These are phyloP conservation scores for Thalassiosira profunda DNA, from an alignment of 108 stramenopile genomes.

Conservation along the genomic window DNA sequence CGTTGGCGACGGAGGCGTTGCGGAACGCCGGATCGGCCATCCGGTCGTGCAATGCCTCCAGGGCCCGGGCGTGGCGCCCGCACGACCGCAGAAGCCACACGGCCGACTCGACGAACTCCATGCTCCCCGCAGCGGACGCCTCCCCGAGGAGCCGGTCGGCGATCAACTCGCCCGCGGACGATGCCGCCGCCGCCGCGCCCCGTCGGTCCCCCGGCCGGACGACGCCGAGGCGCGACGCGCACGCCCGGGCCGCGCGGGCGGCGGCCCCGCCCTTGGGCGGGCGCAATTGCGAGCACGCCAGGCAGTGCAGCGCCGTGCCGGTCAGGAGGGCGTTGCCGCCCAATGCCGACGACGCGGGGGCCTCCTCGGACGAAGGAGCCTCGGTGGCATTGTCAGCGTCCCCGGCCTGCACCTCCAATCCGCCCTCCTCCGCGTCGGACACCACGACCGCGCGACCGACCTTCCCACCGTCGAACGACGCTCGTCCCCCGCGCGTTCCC, in stretches of 20 bases:
- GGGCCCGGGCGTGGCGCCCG: conserved; percentile 81
- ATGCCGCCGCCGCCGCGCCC: conserved; percentile 52
- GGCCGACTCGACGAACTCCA: conserved; percentile 86
- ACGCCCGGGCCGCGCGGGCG: conserved; percentile 79
- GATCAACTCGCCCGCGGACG: conserved; percentile 65
- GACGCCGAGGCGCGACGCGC: conserved; percentile 68
- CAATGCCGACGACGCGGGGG: conserved; percentile 44
- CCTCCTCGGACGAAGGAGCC: conserved; percentile 6
- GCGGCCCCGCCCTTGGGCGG: conserved; percentile 76
- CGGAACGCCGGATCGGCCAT: conserved; percentile 48
- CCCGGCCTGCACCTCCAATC: conserved; percentile 30
- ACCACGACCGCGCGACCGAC: conserved; percentile 48
- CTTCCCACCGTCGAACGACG: not conserved
- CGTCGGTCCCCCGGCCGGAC: conserved; percentile 39
- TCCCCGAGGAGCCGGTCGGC: conserved; percentile 72
- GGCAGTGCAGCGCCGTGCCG: conserved; percentile 75
- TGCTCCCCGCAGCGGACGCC: conserved; percentile 37
- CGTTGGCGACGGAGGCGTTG: conserved; percentile 33
- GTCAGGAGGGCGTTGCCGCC: conserved; percentile 55
- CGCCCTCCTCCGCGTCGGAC: conserved; percentile 17
- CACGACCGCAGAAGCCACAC: conserved; percentile 87
- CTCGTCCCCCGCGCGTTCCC: not conserved
- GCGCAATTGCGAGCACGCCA: conserved; percentile 67
- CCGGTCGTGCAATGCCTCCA: conserved; percentile 64
- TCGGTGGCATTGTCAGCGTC: not conserved